phyloP scores from a whole-genome alignment of 768 basidiomycete genomes.

The Auricularia auricula-judae region DNA sequence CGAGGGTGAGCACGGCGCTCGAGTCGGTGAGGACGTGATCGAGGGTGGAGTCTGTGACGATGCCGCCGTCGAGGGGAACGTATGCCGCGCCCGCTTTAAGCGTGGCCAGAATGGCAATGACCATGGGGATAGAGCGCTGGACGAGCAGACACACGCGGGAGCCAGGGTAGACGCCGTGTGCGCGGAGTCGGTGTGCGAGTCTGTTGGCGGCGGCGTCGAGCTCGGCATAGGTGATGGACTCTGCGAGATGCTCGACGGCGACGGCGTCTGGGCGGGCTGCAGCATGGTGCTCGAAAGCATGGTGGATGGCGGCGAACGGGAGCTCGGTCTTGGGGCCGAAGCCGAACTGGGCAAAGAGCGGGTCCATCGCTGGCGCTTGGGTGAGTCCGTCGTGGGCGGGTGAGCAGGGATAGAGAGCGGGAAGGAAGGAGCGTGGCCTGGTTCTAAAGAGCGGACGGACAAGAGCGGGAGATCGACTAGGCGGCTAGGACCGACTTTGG shows the following conservation, averaged over 20 bases:
- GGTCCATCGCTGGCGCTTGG: background rate
- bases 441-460: background rate
- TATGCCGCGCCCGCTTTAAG: constrained; percentile 15
- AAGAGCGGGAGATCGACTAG: background rate
- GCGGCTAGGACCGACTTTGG: background rate
- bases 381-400: background rate
- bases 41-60: constrained; percentile 13
- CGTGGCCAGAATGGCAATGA: constrained; percentile 11
- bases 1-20: constrained; percentile 1
- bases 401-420: background rate
- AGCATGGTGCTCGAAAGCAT: constrained; percentile 13
- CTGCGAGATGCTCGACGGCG: constrained; percentile 12
- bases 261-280: constrained; percentile 4
- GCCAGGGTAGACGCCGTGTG: constrained; percentile 7
- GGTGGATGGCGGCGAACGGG: constrained; percentile 11
- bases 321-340: constrained; percentile 4
- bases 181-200: constrained; percentile 11
- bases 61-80: constrained; percentile 13
- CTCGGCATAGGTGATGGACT: constrained; percentile 11
- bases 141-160: constrained; percentile 12
- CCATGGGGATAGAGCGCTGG: constrained; percentile 10
- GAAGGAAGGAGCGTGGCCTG: too few relatives aligned
- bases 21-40: constrained; percentile 11
- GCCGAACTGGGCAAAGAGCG: background rate
- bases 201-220: constrained; percentile 11